Percentiles rank a stretch among this genome's conserved stretches.
phyloP scores from a whole-genome alignment of 176 grass and related monocot species.

The Dactylis glomerata region DNA sequence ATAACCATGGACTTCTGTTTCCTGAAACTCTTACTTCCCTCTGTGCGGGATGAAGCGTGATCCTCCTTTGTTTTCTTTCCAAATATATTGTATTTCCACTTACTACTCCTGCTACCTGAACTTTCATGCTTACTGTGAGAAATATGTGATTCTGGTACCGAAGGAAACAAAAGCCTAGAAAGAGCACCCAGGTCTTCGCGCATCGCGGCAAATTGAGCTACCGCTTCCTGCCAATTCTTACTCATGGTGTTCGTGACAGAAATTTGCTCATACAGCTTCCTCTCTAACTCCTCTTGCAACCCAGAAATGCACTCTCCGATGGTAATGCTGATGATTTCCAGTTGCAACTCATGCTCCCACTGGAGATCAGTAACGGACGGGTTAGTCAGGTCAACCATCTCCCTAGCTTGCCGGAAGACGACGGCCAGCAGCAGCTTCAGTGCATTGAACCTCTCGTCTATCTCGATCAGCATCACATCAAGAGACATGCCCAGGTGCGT shows the following conservation, averaged over 20 bases:
- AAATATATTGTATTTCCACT: conserved; percentile 71
- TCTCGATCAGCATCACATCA: conserved; percentile 53
- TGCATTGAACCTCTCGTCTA: conserved; percentile 68
- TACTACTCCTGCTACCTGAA: conserved; percentile 47
- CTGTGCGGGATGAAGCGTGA: conserved; percentile 37
- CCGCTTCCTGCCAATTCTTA: conserved; percentile 69
- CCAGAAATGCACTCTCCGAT: conserved; percentile 57
- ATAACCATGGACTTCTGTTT: conserved; percentile 51
- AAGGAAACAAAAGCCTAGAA: conserved; percentile 49
- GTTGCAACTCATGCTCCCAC: conserved; percentile 71
- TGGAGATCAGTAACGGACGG: conserved; percentile 52
- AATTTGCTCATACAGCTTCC: conserved; percentile 62
- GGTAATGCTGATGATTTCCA: conserved; percentile 50
- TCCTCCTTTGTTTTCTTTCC: conserved; percentile 60
- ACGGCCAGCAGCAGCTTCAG: conserved; percentile 58
- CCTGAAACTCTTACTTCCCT: conserved; percentile 53
- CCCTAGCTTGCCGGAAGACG: conserved; percentile 58
- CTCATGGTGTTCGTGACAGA: conserved; percentile 58
- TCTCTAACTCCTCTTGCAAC: conserved; percentile 75
- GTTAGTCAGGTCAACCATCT: conserved; percentile 46
- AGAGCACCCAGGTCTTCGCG: conserved; percentile 72
- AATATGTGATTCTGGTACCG: conserved; percentile 47
- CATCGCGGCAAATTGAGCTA: conserved; percentile 54
- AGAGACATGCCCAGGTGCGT: conserved; percentile 40
- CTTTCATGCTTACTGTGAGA: conserved; percentile 22